Evolutionary conservation across 129 eudicot species (phyloP).

Genomic region (Chrysanthemum seticuspe): DNA sequence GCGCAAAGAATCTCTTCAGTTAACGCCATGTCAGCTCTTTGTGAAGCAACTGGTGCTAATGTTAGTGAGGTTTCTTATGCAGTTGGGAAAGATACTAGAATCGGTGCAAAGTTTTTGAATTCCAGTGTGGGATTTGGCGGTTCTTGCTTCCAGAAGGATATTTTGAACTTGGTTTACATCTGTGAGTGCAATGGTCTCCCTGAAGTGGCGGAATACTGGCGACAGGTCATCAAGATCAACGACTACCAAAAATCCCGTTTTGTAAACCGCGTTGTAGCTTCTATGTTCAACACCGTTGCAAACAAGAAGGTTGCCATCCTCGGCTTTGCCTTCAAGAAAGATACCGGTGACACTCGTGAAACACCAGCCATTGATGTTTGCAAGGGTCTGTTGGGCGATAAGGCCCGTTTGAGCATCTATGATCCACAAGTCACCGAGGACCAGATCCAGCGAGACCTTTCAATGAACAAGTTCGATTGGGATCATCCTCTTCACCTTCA

Average conservation of each 20-base stretch:
- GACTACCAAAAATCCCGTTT: conserved; percentile 87
- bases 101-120: conserved; percentile 71
- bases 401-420: conserved; percentile 73
- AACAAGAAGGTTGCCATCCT: conserved; percentile 71
- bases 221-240: conserved; percentile 79
- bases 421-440: conserved; percentile 91
- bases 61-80: conserved; percentile 68
- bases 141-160: conserved; percentile 85
- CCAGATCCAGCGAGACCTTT: conserved; percentile 76
- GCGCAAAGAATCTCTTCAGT: conserved; percentile 88
- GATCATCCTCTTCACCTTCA: conserved; percentile 86
- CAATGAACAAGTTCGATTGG: conserved; percentile 84
- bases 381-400: conserved; percentile 75
- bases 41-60: conserved; percentile 88
- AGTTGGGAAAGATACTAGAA: conserved; percentile 74
- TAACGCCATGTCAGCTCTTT: conserved; percentile 87
- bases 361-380: conserved; percentile 91
- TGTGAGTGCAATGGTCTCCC: conserved; percentile 92
- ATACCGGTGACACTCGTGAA: conserved; percentile 80
- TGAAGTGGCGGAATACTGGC: conserved; percentile 91
- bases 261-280: conserved; percentile 86
- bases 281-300: conserved; percentile 91
- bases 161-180: conserved; percentile 73
- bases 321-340: conserved; percentile 82
- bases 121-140: conserved; percentile 93